Evolutionary conservation across 176 grass and related monocot species (phyloP).

Genomic region (Guadua angustifolia): DNA sequence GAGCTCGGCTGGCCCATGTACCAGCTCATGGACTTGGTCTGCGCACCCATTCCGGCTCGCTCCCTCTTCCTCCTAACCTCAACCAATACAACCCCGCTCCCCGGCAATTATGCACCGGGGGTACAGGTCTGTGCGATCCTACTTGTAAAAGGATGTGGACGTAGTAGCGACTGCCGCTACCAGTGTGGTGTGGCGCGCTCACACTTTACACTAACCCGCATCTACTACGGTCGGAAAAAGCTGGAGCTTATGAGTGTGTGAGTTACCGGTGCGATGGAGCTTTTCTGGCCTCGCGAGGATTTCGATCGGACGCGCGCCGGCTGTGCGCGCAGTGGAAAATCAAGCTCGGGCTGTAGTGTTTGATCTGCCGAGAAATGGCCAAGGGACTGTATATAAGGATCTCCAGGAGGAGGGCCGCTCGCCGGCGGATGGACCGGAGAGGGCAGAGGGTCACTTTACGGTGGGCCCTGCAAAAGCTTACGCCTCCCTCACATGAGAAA

Average conservation of each 20-base stretch:
- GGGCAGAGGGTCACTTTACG: not conserved
- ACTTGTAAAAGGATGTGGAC: conserved; percentile 26
- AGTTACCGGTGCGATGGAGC: not conserved
- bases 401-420: not conserved
- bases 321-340: conserved; percentile 17
- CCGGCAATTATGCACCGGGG: conserved; percentile 38
- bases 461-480: conserved; percentile 7
- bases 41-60: conserved; percentile 26
- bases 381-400: conserved; percentile 33
- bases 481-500: conserved; percentile 42
- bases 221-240: not conserved
- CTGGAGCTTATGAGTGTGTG: not conserved
- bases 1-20: conserved; percentile 30
- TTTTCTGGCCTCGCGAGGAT: not conserved
- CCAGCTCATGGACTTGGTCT: conserved; percentile 50
- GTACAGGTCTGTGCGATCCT: not conserved
- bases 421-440: conserved; percentile 36
- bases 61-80: not conserved
- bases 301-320: not conserved
- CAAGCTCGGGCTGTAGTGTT: not conserved
- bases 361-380: conserved; percentile 17
- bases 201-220: conserved; percentile 10
- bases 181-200: not conserved
- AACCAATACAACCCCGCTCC: not conserved
- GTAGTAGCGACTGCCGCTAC: conserved; percentile 13